These are phyloP conservation scores for Verticillium alfalfae DNA, from an alignment of 2,329 filamentous ascomycete genomes.

Conservation along the genomic window DNA sequence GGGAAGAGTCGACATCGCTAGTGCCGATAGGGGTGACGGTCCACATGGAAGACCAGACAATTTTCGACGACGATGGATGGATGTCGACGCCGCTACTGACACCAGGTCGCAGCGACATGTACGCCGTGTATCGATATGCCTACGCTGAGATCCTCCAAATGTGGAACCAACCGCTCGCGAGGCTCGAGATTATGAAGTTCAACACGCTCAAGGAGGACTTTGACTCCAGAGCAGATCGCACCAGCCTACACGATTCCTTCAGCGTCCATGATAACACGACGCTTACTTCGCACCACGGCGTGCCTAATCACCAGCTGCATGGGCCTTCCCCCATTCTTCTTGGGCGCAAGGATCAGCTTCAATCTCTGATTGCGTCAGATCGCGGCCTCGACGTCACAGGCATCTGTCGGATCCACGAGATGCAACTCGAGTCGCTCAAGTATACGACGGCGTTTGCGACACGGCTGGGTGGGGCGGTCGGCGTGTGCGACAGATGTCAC, in stretches of 20 bases:
- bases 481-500: slow-evolving; percentile 47
- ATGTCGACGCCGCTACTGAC: slow-evolving; percentile 54
- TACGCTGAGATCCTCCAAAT: slow-evolving; percentile 66
- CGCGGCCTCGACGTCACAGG: slow-evolving; percentile 59
- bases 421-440: slow-evolving; percentile 53
- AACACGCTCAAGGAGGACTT: slow-evolving; percentile 52
- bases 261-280: slow-evolving; percentile 28
- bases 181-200: slow-evolving; percentile 65
- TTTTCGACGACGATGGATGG: slow-evolving; percentile 65
- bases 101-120: slow-evolving; percentile 38
- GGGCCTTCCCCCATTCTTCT: slow-evolving; percentile 48
- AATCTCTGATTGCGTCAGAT: slow-evolving; percentile 42
- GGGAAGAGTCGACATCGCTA: slow-evolving; percentile 39
- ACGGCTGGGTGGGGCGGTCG: slow-evolving; percentile 39
- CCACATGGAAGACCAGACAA: slow-evolving; percentile 54
- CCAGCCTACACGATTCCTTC: slow-evolving; percentile 27
- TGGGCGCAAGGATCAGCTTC: slow-evolving; percentile 48
- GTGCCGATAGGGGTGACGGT: slow-evolving; percentile 48
- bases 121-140: slow-evolving; percentile 56
- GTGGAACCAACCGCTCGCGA: slow-evolving; percentile 57
- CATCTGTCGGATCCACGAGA: slow-evolving; percentile 57
- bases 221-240: slow-evolving; percentile 19
- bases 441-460: slow-evolving; percentile 33
- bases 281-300: slow-evolving; percentile 3
- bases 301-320: slow-evolving; percentile 20